Conservation (phyloP, 1,139 yeast genomes). For the Sporopachydermia cereana region DNA sequence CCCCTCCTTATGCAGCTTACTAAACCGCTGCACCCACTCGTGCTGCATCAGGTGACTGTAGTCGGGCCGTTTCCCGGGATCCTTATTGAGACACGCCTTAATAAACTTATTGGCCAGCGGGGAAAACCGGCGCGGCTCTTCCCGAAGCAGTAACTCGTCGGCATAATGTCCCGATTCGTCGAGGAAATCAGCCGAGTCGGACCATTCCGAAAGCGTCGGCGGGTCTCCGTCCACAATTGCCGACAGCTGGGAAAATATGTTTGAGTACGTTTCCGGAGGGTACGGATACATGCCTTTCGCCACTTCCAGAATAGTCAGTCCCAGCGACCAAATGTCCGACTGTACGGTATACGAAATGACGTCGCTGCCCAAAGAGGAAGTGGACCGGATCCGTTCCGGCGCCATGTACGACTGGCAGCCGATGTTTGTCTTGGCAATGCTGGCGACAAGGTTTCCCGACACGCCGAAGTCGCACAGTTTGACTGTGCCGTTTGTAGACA, state of each 20-base stretch:
- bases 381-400: conserved; percentile 81
- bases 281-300: conserved; percentile 91
- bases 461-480: conserved; percentile 97
- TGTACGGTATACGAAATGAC: conserved; percentile 84
- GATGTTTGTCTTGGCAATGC: conserved; percentile 88
- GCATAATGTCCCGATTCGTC: background rate
- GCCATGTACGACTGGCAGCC: conserved; percentile 99
- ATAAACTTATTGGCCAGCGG: conserved; percentile 78
- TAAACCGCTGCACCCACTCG: conserved; percentile 54
- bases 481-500: conserved; percentile 68
- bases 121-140: conserved; percentile 35
- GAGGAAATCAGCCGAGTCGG: conserved; percentile 18
- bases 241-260: conserved; percentile 83
- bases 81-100: conserved; percentile 64
- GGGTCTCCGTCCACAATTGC: conserved; percentile 97
- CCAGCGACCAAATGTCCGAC: conserved; percentile 93
- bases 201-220: conserved; percentile 47
- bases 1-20: conserved; percentile 33
- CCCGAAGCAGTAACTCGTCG: background rate
- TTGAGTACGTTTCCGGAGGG: conserved; percentile 85
- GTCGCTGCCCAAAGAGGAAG: conserved; percentile 36
- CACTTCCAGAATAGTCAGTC: conserved; percentile 76
- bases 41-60: conserved; percentile 63
- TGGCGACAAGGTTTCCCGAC: conserved; percentile 88
- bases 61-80: conserved; percentile 74